Evolutionary conservation across 768 basidiomycete species (phyloP).

Genomic region (Auricularia sp.): DNA sequence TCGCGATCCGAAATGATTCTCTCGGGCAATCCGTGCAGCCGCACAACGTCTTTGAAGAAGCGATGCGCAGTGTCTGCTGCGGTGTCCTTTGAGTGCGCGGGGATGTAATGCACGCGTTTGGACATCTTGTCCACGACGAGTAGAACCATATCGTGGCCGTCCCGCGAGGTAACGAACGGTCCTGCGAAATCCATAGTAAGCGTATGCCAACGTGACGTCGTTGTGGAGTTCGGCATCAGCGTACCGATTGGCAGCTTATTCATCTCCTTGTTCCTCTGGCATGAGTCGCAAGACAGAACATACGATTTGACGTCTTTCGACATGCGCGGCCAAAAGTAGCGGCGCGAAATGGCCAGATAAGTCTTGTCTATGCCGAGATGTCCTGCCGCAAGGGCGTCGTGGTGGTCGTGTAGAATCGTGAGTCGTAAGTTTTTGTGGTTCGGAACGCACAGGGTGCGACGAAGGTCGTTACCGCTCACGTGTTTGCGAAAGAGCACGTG

Average conservation of each 20-base stretch:
- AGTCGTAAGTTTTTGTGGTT: background rate
- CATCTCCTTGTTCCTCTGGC: constrained; percentile 24
- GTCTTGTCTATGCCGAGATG: constrained; percentile 16
- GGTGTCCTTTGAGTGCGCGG: background rate
- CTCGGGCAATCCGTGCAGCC: constrained; percentile 19
- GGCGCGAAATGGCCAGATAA: constrained; percentile 8
- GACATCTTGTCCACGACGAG: background rate
- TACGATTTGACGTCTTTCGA: constrained; percentile 18
- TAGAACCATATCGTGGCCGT: background rate
- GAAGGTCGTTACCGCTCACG: background rate
- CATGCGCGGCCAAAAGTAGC: constrained; percentile 22
- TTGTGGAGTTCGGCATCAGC: background rate
- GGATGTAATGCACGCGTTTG: background rate
- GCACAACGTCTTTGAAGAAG: constrained; percentile 17
- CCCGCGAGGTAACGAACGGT: background rate
- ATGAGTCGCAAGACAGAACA: constrained; percentile 23
- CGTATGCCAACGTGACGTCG: background rate
- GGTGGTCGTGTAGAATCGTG: background rate
- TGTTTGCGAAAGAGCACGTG: background rate
- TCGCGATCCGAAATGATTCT: constrained; percentile 24
- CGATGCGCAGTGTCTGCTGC: constrained; percentile 10
- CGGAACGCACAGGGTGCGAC: background rate
- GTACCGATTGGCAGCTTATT: background rate
- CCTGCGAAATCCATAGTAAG: background rate
- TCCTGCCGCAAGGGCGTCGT: constrained; percentile 11